phyloP scores from a whole-genome alignment of 345 rosid genomes.

The Excoecaria cochinchinensis region DNA sequence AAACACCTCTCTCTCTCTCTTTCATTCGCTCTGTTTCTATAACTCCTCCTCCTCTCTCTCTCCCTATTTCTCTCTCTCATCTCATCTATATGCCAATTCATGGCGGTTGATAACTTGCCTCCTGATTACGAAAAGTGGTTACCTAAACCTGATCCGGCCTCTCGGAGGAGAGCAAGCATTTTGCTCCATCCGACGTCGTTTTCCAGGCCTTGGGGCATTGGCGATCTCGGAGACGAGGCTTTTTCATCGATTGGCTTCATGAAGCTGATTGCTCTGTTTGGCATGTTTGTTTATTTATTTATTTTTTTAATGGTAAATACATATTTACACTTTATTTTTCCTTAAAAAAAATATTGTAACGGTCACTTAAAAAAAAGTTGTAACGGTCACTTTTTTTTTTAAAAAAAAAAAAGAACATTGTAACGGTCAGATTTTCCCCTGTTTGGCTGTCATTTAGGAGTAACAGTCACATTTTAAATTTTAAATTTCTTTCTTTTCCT shows the following conservation, averaged over 20 bases:
- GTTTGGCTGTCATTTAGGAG: no score
- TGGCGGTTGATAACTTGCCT: conserved; percentile 50
- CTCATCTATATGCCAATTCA: neutral
- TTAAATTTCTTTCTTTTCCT: no score
- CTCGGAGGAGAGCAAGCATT: conserved; percentile 72
- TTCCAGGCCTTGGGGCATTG: conserved; percentile 73
- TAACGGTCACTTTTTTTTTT: no score
- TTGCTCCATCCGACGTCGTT: conserved; percentile 95
- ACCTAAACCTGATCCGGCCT: conserved; percentile 43
- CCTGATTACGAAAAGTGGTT: conserved; percentile 54
- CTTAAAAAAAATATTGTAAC: no score
- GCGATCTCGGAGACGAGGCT: conserved; percentile 80
- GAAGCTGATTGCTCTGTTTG: conserved; percentile 82
- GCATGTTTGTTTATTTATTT: conserved; percentile 57
- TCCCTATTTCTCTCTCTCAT: neutral
- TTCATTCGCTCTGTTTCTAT: neutral
- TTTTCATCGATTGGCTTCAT: conserved; percentile 88
- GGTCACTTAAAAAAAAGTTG: no score
- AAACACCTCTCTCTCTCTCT: neutral
- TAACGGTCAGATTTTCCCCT: no score
- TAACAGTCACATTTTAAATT: no score
- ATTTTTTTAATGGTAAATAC: neutral
- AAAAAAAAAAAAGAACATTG: no score
- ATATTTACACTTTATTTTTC: neutral
- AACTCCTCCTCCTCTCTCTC: neutral